These are phyloP conservation scores for Eleusine indica DNA, from an alignment of 176 grass and related monocot species.

Conservation along the genomic window DNA sequence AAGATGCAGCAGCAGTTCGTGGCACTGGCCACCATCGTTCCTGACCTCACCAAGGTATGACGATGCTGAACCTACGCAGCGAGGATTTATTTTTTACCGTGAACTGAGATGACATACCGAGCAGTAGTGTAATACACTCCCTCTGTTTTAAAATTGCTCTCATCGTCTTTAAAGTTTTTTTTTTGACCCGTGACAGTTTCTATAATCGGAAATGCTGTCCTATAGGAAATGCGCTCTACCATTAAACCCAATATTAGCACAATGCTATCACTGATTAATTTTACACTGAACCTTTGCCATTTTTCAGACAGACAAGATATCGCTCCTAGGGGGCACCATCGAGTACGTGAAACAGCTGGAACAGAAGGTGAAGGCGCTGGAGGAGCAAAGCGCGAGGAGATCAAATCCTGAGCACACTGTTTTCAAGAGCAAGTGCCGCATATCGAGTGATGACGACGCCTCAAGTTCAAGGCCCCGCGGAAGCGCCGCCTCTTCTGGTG, in stretches of 20 bases:
- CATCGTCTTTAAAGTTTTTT: too few species aligned
- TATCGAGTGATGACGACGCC: slow-evolving; percentile 16
- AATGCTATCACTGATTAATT: background rate
- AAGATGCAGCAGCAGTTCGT: slow-evolving; percentile 75
- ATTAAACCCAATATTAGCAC: background rate
- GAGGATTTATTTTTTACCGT: too few species aligned
- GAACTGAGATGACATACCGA: too few species aligned
- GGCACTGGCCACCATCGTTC: slow-evolving; percentile 58
- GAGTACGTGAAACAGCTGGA: slow-evolving; percentile 61
- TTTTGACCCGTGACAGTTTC: too few species aligned
- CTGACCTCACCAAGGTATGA: slow-evolving; percentile 67
- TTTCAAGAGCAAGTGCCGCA: slow-evolving; percentile 51
- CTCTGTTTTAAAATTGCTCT: too few species aligned
- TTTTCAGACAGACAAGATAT: slow-evolving; percentile 70
- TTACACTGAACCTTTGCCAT: background rate
- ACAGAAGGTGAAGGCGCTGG: slow-evolving; percentile 56
- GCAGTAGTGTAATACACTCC: too few species aligned
- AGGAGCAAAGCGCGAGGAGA: slow-evolving; percentile 41
- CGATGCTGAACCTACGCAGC: background rate
- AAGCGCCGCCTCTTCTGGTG: too few species aligned
- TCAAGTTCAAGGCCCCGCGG: slow-evolving; percentile 6
- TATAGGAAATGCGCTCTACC: too few species aligned
- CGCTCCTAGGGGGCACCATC: slow-evolving; percentile 62
- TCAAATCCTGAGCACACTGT: slow-evolving; percentile 25
- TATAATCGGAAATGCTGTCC: too few species aligned